These are phyloP conservation scores for Sambucus nigra DNA, from an alignment of 129 eudicot species.

Conservation along the genomic window DNA sequence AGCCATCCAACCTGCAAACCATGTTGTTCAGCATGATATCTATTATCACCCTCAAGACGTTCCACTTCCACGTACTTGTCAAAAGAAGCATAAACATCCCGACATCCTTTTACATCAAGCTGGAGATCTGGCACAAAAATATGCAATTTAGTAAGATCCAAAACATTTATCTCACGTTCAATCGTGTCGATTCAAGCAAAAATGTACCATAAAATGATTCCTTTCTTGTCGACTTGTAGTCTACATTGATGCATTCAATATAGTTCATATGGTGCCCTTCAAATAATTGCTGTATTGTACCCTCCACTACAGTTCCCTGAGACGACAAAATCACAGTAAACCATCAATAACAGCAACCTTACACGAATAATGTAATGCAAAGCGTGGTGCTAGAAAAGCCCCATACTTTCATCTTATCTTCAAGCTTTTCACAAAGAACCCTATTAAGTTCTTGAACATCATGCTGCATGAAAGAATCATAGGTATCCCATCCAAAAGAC, in stretches of 20 bases:
- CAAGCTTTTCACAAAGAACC: constrained; percentile 94
- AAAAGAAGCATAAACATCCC: constrained; percentile 94
- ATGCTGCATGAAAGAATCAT: constrained; percentile 90
- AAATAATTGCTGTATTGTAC: constrained; percentile 84
- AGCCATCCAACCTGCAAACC: constrained; percentile 72
- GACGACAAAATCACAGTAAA: constrained; percentile 5
- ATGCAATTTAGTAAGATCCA: constrained; percentile 7
- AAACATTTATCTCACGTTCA: background rate
- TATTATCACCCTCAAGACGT: constrained; percentile 88
- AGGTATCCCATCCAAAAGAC: constrained; percentile 96
- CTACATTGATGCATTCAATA: constrained; percentile 89
- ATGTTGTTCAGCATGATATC: constrained; percentile 84
- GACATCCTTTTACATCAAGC: constrained; percentile 95
- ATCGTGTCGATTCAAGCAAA: constrained; percentile 1
- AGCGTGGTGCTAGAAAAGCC: constrained; percentile 10
- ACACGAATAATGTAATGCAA: constrained; percentile 8
- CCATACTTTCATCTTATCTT: constrained; percentile 91
- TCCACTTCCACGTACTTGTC: constrained; percentile 98
- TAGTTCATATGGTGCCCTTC: constrained; percentile 98
- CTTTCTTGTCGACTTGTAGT: constrained; percentile 83
- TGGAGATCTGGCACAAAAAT: constrained; percentile 64
- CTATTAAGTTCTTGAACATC: constrained; percentile 96
- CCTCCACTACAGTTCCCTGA: constrained; percentile 98
- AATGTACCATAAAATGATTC: constrained; percentile 85
- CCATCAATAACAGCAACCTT: constrained; percentile 6